A percentile compares a stretch with the other conserved stretches of the same genome.
These are phyloP conservation scores for Trichophyton rubrum DNA, from an alignment of 2,329 filamentous ascomycete species.

Conservation along the genomic window DNA sequence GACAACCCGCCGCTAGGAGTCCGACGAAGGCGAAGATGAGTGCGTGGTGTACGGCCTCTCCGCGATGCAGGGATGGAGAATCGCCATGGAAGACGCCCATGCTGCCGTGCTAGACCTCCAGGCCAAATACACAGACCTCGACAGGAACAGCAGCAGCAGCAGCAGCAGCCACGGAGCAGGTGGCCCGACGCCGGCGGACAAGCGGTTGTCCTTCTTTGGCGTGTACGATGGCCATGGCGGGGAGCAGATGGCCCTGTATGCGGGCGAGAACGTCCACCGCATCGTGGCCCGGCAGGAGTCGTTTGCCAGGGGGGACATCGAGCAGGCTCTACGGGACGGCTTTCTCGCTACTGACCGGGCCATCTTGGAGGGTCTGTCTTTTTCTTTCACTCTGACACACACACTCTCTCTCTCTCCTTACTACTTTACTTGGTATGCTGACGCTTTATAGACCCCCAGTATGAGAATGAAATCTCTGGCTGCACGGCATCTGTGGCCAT, in stretches of 20 bases:
- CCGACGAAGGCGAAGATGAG: slow-evolving; percentile 82
- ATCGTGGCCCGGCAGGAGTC: slow-evolving; percentile 92
- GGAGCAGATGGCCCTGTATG: slow-evolving; percentile 88
- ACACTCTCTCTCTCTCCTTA: background rate
- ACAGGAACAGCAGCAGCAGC: slow-evolving; percentile 21
- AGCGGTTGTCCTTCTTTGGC: slow-evolving; percentile 85
- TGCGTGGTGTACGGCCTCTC: slow-evolving; percentile 87
- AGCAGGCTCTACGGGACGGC: slow-evolving; percentile 92
- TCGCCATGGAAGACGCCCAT: slow-evolving; percentile 98
- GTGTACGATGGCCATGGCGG: slow-evolving; percentile 97
- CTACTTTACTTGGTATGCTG: background rate
- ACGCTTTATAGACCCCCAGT: slow-evolving; percentile 63
- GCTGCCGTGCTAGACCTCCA: slow-evolving; percentile 79
- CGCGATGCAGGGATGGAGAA: slow-evolving; percentile 99
- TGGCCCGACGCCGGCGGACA: slow-evolving; percentile 49
- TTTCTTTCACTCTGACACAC: background rate
- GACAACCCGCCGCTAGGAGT: slow-evolving; percentile 28
- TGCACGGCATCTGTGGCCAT: slow-evolving; percentile 90
- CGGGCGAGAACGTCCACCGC: slow-evolving; percentile 82
- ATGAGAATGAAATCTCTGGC: slow-evolving; percentile 94
- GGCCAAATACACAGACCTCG: slow-evolving; percentile 37
- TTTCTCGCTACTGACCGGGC: slow-evolving; percentile 93
- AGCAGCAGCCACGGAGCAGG: background rate
- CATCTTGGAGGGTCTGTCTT: slow-evolving; percentile 72
- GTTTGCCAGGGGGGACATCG: slow-evolving; percentile 81